Evolutionary conservation across 352 stramenopile species (phyloP), one percentile per base, ranked within the genome.

Genomic region (Phytophthora aleatoria): DNA sequence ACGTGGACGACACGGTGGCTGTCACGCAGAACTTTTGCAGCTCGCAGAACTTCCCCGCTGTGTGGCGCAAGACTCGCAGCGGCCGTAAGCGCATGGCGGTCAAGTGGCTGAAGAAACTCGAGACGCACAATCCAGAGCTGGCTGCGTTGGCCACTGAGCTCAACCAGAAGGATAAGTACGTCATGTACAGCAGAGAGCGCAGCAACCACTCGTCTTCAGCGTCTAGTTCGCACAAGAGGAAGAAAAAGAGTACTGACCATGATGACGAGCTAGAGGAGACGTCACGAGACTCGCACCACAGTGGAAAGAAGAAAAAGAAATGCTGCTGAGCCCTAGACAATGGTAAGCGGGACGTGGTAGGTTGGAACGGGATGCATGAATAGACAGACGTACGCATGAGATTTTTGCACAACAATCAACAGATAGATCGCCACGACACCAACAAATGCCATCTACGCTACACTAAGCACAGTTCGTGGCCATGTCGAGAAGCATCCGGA

Each of bases 11-110:
- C 57, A 92, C 85, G 6, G 83, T 98, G 31, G 94, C 94, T 12
- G 91, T 98, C 50, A 98, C 94, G 9, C 94, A 98, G 48, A 98
- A 98, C 58, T 98, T 92, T 51, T 96, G 97, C 62, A 96, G 88
- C 54, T 77, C 69, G 27, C 76, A 92, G 57, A 98, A 98, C 67
- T 94, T 98, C 55, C 73, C 77, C 31, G 65, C 81, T 12, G 86
- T 94, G 52, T 94, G 86, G 86, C 79, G 82, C 48, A 91, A 91
- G 59, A 98, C 96, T n/a, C 87, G 96, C 24, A 85, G 71, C 1
- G 94, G 95, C 10, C 81, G 96, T 57, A 98, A 97, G 66, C 91
- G 91, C 47, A 99, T 99, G 95, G 92, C 96, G 1, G 92, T 91
- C 49, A 98, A 97, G 67, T 98, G 94, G 94, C 78, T 99, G 20